Conservation (phyloP, 179 eudicot genomes). For the Beta lomatogona region DNA sequence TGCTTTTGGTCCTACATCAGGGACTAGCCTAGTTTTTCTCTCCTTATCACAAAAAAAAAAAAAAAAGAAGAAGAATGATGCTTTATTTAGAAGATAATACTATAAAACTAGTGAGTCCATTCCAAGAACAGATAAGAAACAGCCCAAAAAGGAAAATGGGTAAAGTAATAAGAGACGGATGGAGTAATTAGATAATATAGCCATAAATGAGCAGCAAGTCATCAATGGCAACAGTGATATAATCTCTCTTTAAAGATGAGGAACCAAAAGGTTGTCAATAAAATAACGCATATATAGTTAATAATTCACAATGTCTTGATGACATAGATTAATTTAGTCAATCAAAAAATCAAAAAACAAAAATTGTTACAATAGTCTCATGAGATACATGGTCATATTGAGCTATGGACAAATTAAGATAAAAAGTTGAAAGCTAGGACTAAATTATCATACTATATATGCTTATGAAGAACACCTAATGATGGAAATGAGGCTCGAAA, state of each 20-base stretch:
- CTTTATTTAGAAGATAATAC: too few relatives aligned
- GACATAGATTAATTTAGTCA: neutral
- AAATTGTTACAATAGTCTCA: neutral
- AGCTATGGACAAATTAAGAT: neutral
- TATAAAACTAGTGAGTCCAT: too few relatives aligned
- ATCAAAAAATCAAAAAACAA: neutral
- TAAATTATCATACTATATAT: neutral
- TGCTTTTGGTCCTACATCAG: too few relatives aligned
- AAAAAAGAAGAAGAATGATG: too few relatives aligned
- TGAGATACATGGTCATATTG: slow-evolving; percentile 4
- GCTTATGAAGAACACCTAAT: slow-evolving; percentile 28
- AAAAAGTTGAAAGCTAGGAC: neutral
- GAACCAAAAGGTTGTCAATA: neutral
- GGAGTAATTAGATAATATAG: too few relatives aligned
- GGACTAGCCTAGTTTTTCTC: too few relatives aligned
- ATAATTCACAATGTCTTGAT: neutral
- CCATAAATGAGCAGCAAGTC: too few relatives aligned
- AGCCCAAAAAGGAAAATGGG: too few relatives aligned
- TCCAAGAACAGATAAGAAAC: too few relatives aligned
- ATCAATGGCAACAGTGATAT: too few relatives aligned
- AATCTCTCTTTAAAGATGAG: neutral
- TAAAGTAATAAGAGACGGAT: too few relatives aligned
- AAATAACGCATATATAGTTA: neutral
- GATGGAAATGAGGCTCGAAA: slow-evolving; percentile 33
- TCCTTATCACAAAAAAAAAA: too few relatives aligned